Base-by-base conservation (phyloP, 2,329 filamentous ascomycete species). In the Emericellopsis atlantica region DNA sequence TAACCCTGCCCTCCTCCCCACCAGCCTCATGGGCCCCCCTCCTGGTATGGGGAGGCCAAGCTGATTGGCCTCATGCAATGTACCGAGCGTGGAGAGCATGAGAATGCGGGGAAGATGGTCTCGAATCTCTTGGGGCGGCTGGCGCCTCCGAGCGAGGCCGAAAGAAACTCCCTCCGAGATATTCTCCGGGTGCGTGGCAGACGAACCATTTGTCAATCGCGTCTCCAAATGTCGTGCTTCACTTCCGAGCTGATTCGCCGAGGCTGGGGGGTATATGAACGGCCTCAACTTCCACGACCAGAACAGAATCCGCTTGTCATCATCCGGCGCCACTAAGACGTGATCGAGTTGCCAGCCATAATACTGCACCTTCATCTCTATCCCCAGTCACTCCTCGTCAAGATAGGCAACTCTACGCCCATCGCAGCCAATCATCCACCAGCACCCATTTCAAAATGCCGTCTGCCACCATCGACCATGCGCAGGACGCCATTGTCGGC, bases 401-500 rank as follows among this genome's bases (percentile, higher is more conserved):
- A 9, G 26, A 9, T 4, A 12, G 9, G 26, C 26, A 29, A 29
- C 4, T 9, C 3, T 29, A 9, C 26, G 26, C 26, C 18, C 26
- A 29, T 29, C 26, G 12, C 26, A 29, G 26, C 3, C 26, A 29
- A 12, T 12, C 26, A 9, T 12, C 26, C 26, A 29, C 18, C 18
- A 21, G 18, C 18, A 21, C 18, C 18, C 3, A 21, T 21, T 9
- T 16, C 36, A 43, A 21, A 4, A 45, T 45, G 41, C 41, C 41
- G 33, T 39, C 44, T 26, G 31, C 24, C 21, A 39, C 23, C 15
- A n/a, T 22, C 1, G 41, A 43, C 31, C 8, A 9, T 29, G 15
- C 42, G n/a, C n/a, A 34, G 18, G 26, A n/a, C 38, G 54, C 49
- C 36, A 46, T 60, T 32, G 42, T 58, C 26, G 57, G 58, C 21